Evolutionary conservation across 129 eudicot genomes (phyloP).

Genomic region (Centaurea solstitialis): DNA sequence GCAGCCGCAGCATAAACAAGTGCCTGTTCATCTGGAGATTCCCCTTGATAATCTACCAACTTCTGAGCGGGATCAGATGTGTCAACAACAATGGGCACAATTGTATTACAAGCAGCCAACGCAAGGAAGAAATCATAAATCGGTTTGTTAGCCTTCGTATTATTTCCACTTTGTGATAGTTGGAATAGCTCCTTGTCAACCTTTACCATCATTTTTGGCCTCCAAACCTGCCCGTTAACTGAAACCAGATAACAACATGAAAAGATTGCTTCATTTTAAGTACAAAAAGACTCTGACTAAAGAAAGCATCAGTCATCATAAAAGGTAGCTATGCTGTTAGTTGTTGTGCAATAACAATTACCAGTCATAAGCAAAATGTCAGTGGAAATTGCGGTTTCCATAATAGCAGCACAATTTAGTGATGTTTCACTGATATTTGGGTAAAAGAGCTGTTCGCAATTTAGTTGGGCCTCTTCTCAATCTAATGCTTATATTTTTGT

Average conservation of each 20-base stretch:
- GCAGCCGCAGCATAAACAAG: slow-evolving; percentile 99
- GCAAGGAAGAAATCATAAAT: slow-evolving; percentile 83
- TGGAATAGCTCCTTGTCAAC: slow-evolving; percentile 67
- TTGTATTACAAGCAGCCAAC: slow-evolving; percentile 95
- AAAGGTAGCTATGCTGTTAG: background rate
- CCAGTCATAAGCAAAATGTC: too few species aligned
- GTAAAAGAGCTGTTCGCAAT: too few species aligned
- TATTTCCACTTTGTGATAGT: slow-evolving; percentile 42
- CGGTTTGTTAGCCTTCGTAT: slow-evolving; percentile 44
- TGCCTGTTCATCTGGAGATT: slow-evolving; percentile 99
- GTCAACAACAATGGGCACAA: slow-evolving; percentile 77
- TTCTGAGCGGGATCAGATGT: slow-evolving; percentile 61
- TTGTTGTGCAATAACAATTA: too few species aligned
- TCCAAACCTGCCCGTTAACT: slow-evolving; percentile 74
- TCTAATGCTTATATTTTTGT: too few species aligned
- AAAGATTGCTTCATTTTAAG: slow-evolving; percentile 3
- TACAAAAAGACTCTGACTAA: slow-evolving; percentile 3
- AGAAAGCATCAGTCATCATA: background rate
- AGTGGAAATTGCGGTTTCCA: too few species aligned
- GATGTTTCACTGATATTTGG: too few species aligned
- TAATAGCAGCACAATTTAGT: too few species aligned
- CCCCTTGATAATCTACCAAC: slow-evolving; percentile 93
- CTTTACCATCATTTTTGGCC: slow-evolving; percentile 80
- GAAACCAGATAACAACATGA: slow-evolving; percentile 23
- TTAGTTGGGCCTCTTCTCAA: too few species aligned